Evolutionary conservation across 768 basidiomycete genomes (phyloP), one percentile per base, ranked within the genome.

Genomic region (Mycena amicta): DNA sequence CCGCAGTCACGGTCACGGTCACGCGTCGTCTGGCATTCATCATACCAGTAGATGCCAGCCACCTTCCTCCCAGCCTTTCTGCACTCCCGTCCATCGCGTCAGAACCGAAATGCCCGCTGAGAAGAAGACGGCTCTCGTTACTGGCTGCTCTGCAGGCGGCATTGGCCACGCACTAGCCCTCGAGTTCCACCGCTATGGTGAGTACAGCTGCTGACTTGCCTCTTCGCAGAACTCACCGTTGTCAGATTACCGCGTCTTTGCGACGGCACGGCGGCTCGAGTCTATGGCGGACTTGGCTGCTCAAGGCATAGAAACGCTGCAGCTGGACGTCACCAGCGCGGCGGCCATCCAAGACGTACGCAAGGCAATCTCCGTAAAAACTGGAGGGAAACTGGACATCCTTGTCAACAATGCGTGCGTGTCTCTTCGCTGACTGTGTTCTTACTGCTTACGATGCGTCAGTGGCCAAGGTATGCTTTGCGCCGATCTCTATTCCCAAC

Each of bases 401-500:
- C 60, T 72, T 11, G 68, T 73, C 8, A 74, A 67, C 49, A 70
- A 70, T 52, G 68, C 69, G 69, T 70, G 41, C 45, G 62, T 57
- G 4, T 47, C 31, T 31, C 40, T 40, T 27, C 37, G 18, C 41
- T 18, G 57, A 57, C 31, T n/a, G 47, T n/a, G 43, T 53, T 22
- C 22, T 23, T 23, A 8, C 22, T 15, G 13, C 20, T 8, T 45
- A n/a, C n/a, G n/a, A n/a, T n/a, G 33, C 6, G 13, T 15, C 43
- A 45, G 43, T 23, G 43, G 43, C 22, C 43, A 45, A 45, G 43
- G n/a, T n/a, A n/a, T n/a, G n/a, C n/a, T n/a, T n/a, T n/a, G n/a
- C n/a, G n/a, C n/a, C n/a, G n/a, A n/a, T n/a, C n/a, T n/a, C n/a
- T n/a, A n/a, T n/a, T n/a, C n/a, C n/a, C n/a, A n/a, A n/a, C n/a